Base-by-base conservation (phyloP, 2,329 filamentous ascomycete species). In the Colletotrichum plurivorum region DNA sequence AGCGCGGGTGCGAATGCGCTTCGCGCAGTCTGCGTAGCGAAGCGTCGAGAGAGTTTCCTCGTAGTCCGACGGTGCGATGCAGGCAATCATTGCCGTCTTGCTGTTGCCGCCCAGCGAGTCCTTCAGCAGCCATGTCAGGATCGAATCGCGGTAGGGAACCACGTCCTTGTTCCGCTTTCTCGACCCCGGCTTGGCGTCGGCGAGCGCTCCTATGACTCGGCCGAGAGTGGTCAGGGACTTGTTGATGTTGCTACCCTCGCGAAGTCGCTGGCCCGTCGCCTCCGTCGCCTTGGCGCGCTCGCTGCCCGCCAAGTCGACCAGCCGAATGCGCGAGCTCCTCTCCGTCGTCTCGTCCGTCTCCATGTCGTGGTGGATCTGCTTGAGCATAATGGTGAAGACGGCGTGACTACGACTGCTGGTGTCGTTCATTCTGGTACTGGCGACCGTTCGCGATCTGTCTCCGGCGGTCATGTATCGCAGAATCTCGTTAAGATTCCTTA, bases 21-120 rank as follows among this genome's bases (percentile, higher is more conserved):
- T 99, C 70, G 96, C 96, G 81, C 98, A 95, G 80, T 99, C 95
- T 20, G 96, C 96, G 79, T 99, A 99, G 45, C 96, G 94, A 13
- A 99, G 89, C 1, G 96, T 99, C 2, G 94, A 97, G 1, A 99
- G 88, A 0, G 96, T 99, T 79, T 99, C 96, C 66, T 99, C 96
- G 78, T 99, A 98, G 82, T 99, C 96, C 0, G 93, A 92, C 0
- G 96, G 96, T 5, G 94, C 92, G 74, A 99, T 97, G 79, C 96
- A 98, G 9, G 96, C 96, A 75, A 99, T 98, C 96, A 99, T 99
- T 71, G 96, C 96, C 10, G 96, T 99, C 82, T 98, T 99, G 77
- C 92, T 95, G 86, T 99, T 99, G 63, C 96, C 96, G 13, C 96
- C 96, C 0, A 99, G 86, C 1, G 93, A 97, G 80, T 99, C 96